phyloP scores from a whole-genome alignment of 495 filamentous ascomycete genomes.

The Thermothielavioides terrestris region DNA sequence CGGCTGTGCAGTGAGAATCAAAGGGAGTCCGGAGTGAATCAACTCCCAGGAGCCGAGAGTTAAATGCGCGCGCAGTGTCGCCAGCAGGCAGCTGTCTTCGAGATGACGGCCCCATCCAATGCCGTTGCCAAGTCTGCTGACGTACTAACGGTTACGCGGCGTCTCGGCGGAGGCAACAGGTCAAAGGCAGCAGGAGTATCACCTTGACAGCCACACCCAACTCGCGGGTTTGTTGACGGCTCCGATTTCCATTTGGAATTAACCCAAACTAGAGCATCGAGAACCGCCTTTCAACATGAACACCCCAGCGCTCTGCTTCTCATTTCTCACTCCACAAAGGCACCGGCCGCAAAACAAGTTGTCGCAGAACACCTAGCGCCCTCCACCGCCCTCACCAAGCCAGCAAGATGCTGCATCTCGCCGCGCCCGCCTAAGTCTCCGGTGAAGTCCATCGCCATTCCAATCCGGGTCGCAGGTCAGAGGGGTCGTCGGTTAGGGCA shows the following conservation, averaged over 20 bases:
- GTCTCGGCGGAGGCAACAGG: neutral
- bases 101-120: neutral
- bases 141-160: conserved; percentile 1
- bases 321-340: neutral
- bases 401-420: too few relatives aligned
- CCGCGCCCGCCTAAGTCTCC: too few relatives aligned
- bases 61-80: too few relatives aligned
- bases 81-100: conserved; percentile 4
- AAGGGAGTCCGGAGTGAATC: neutral
- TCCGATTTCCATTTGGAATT: conserved; percentile 4
- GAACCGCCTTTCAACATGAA: neutral
- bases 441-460: neutral
- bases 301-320: too few relatives aligned
- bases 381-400: neutral
- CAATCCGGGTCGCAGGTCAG: neutral
- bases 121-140: neutral
- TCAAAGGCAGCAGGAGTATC: too few relatives aligned
- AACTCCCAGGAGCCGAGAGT: neutral
- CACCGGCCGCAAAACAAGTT: neutral
- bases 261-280: conserved; percentile 4
- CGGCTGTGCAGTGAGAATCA: neutral
- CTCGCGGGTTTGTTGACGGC: neutral
- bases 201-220: neutral
- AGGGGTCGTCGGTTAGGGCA: conserved; percentile 29
- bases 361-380: neutral